These are phyloP conservation scores for Leishmania guyanensis DNA, from an alignment of 208 protist species.

Conservation along the genomic window DNA sequence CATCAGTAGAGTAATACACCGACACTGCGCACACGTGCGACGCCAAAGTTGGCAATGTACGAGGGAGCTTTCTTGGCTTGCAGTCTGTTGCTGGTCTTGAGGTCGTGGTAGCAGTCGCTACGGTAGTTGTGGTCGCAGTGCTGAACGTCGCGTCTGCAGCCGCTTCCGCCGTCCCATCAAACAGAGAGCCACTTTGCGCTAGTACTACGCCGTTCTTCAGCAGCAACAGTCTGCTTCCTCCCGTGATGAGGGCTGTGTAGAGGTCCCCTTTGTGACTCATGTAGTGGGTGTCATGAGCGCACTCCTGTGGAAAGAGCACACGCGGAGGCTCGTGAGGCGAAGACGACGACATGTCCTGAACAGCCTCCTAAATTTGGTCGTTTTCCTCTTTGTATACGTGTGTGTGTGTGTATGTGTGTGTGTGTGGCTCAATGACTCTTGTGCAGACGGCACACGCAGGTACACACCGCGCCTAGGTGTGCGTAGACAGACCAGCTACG, in stretches of 20 bases:
- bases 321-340: slow-evolving; percentile 16
- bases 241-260: slow-evolving; percentile 66
- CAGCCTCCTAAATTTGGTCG: no score
- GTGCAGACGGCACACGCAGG: not conserved
- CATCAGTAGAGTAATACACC: slow-evolving; percentile 47
- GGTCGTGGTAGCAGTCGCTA: not conserved
- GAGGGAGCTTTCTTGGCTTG: not conserved
- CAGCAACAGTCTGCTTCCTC: slow-evolving; percentile 56
- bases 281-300: slow-evolving; percentile 56
- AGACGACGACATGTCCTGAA: not conserved
- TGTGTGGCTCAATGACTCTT: not conserved
- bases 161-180: not conserved
- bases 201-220: slow-evolving; percentile 52
- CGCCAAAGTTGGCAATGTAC: not conserved
- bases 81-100: not conserved
- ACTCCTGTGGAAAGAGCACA: slow-evolving; percentile 72
- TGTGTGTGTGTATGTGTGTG: not conserved
- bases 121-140: not conserved
- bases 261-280: slow-evolving; percentile 57
- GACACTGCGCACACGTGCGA: slow-evolving; percentile 36
- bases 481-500: not conserved
- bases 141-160: not conserved
- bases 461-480: not conserved
- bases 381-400: no score
- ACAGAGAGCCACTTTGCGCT: slow-evolving; percentile 42